These are phyloP conservation scores for Pulveroboletus sp. DNA, from an alignment of 768 basidiomycete genomes.

Conservation along the genomic window DNA sequence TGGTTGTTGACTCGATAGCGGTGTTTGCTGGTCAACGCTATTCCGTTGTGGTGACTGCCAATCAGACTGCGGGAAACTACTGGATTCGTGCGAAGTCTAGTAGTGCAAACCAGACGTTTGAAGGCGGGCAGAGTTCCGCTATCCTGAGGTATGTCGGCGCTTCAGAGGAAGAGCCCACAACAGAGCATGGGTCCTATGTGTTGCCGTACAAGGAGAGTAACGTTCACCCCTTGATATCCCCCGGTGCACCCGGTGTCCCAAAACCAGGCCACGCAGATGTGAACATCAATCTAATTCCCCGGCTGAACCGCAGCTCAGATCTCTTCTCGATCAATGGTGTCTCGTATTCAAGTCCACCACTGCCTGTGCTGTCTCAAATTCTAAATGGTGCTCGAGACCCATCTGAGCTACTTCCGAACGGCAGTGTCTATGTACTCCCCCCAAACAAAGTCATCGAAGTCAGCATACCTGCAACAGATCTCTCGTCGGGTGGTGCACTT, in stretches of 20 bases:
- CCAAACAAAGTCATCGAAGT: constrained; percentile 43
- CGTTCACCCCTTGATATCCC: constrained; percentile 28
- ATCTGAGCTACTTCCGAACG: constrained; percentile 36
- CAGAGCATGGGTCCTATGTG: constrained; percentile 12
- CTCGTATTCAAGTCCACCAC: constrained; percentile 28
- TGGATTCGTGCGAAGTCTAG: constrained; percentile 35
- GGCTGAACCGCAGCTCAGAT: background rate
- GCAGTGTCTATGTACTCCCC: constrained; percentile 39
- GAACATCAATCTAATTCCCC: constrained; percentile 32
- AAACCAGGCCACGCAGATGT: constrained; percentile 38
- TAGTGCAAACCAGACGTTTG: constrained; percentile 17
- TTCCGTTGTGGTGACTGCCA: constrained; percentile 38
- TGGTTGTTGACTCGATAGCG: constrained; percentile 38
- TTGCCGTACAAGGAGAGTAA: constrained; percentile 33
- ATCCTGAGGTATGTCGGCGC: constrained; percentile 41
- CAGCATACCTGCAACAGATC: constrained; percentile 27
- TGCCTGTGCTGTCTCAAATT: constrained; percentile 42
- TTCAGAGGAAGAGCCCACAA: constrained; percentile 31
- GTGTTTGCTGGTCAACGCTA: constrained; percentile 51
- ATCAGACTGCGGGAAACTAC: constrained; percentile 33
- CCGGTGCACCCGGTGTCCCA: constrained; percentile 30
- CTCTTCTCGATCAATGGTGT: constrained; percentile 27
- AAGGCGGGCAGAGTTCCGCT: constrained; percentile 34
- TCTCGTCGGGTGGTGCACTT: constrained; percentile 1
- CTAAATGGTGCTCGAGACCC: constrained; percentile 34